Evolutionary conservation across 768 basidiomycete species (phyloP).

Genomic region (Mycena pura): DNA sequence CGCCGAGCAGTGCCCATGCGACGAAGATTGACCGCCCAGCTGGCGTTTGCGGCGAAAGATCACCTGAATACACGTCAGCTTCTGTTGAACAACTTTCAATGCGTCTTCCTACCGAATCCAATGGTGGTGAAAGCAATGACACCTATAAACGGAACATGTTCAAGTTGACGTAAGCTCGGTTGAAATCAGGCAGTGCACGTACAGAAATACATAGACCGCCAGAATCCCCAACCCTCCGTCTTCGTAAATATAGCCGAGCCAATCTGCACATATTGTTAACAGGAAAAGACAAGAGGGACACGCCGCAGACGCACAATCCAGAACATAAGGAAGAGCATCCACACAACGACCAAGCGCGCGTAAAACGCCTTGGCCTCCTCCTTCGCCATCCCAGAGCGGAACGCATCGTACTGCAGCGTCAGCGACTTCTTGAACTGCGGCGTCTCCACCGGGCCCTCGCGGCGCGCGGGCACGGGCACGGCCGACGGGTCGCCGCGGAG

Average conservation of each 20-base stretch:
- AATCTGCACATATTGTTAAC: constrained; percentile 43
- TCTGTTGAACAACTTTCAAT: background rate
- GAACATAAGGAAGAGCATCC: constrained; percentile 72
- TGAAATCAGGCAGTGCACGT: constrained; percentile 32
- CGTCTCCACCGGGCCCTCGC: background rate
- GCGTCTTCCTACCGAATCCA: constrained; percentile 58
- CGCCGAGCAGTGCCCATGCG: constrained; percentile 79
- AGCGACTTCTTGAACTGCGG: constrained; percentile 24
- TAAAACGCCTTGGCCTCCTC: constrained; percentile 64
- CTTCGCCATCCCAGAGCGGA: constrained; percentile 37
- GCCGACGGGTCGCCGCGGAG: constrained; percentile 13
- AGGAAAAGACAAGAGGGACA: background rate
- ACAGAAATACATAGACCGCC: constrained; percentile 77
- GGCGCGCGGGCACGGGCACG: background rate
- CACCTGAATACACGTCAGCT: constrained; percentile 58
- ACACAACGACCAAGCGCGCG: constrained; percentile 62
- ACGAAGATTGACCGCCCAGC: constrained; percentile 80
- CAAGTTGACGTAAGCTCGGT: background rate
- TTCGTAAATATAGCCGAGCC: constrained; percentile 71
- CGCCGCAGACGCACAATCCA: constrained; percentile 62
- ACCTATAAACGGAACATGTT: constrained; percentile 46
- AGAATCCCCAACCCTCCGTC: constrained; percentile 77
- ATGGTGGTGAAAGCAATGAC: constrained; percentile 78
- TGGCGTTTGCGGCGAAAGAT: constrained; percentile 64
- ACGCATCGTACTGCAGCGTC: constrained; percentile 38